A percentile compares a stretch with the other conserved stretches of the same genome.
Conservation (phyloP, 2,329 filamentous ascomycete species). For the Cercospora zeae-maydis region DNA sequence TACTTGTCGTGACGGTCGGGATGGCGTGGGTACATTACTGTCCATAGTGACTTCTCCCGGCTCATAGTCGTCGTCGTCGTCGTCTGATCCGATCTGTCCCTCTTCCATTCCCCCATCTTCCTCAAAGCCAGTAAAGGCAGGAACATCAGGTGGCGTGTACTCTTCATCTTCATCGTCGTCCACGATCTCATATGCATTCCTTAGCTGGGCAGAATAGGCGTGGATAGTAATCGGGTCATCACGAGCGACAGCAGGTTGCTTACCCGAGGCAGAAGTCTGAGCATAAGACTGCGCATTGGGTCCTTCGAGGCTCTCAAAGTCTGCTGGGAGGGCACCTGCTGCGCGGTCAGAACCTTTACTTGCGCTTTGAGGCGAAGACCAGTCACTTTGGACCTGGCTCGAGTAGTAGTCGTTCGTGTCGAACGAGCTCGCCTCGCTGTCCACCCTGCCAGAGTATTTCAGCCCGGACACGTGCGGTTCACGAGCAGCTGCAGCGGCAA, state of each 20-base stretch:
- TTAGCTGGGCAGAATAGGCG: conserved; percentile 9
- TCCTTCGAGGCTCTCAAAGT: conserved; percentile 24
- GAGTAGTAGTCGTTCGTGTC: conserved; percentile 96
- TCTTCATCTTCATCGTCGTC: conserved; percentile 34
- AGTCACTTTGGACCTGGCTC: conserved; percentile 74
- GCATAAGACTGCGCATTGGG: conserved; percentile 17
- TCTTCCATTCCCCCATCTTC: conserved; percentile 20
- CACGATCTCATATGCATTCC: conserved; percentile 20
- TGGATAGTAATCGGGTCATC: conserved; percentile 12
- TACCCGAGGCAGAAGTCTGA: conserved; percentile 15
- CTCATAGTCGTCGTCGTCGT: conserved; percentile 38
- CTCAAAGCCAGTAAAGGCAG: conserved; percentile 26
- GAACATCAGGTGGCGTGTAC: conserved; percentile 34
- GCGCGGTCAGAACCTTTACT: conserved; percentile 46
- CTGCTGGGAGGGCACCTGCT: conserved; percentile 36
- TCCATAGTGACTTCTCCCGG: conserved; percentile 36
- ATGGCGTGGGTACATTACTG: conserved; percentile 21
- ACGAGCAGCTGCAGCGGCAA: conserved; percentile 65
- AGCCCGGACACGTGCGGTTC: conserved; percentile 61
- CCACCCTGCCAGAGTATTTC: conserved; percentile 56
- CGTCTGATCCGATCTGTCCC: conserved; percentile 21
- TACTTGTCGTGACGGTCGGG: conserved; percentile 7
- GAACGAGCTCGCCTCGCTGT: conserved; percentile 63
- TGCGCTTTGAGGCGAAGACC: conserved; percentile 52
- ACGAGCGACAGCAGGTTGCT: conserved; percentile 20